phyloP scores from a whole-genome alignment of 352 stramenopile species.

The Thalassiosira exigua region DNA sequence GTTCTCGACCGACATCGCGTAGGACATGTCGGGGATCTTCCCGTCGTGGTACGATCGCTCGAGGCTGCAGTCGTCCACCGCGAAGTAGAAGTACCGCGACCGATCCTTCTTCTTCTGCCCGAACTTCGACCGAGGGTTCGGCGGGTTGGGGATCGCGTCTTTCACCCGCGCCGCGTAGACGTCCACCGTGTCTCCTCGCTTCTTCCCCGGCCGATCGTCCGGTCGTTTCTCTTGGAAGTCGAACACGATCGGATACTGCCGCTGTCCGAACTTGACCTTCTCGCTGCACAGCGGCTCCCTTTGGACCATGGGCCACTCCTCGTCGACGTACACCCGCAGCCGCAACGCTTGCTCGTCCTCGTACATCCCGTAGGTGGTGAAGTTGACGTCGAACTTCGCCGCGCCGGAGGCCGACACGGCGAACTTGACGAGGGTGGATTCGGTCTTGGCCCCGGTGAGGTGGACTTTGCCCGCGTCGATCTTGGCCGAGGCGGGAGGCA shows the following conservation, averaged over 20 bases:
- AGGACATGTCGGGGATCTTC: conserved; percentile 64
- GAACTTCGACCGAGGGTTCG: not conserved
- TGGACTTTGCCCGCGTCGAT: conserved; percentile 58
- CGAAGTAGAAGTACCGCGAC: conserved; percentile 78
- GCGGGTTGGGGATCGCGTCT: conserved; percentile 39
- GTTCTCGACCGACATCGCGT: conserved; percentile 63
- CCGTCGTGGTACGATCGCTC: conserved; percentile 74
- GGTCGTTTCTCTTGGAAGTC: conserved; percentile 47
- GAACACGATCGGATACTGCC: conserved; percentile 60
- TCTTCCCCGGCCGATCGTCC: conserved; percentile 38
- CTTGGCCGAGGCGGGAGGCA: conserved; percentile 30
- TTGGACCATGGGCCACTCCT: conserved; percentile 63
- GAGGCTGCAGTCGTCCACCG: conserved; percentile 80
- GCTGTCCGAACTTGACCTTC: conserved; percentile 62
- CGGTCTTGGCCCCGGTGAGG: conserved; percentile 70
- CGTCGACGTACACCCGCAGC: conserved; percentile 68
- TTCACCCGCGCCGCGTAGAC: conserved; percentile 43
- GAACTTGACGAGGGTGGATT: conserved; percentile 79
- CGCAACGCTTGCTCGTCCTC: conserved; percentile 64
- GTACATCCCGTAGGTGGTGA: conserved; percentile 73
- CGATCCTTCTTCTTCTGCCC: conserved; percentile 45
- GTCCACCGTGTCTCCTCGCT: conserved; percentile 37
- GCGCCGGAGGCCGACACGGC: conserved; percentile 57
- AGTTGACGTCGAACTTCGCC: conserved; percentile 56
- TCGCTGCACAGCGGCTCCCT: conserved; percentile 68